Evolutionary conservation across 345 rosid genomes (phyloP).

Genomic region (Eucalyptus urophylla): DNA sequence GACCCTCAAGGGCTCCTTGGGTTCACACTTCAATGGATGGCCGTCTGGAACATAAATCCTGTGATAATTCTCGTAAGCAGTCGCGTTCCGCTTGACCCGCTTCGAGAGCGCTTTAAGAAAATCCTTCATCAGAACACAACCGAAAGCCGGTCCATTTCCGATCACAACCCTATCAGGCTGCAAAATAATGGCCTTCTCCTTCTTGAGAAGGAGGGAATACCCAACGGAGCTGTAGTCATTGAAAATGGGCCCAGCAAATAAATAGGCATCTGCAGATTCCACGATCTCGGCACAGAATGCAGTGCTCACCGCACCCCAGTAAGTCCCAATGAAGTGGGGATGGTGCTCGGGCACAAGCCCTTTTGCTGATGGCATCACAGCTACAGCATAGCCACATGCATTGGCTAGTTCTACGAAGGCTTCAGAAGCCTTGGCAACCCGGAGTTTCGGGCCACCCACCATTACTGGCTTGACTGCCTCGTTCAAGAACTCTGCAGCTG

Average conservation of each 20-base stretch:
- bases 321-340: conserved; percentile 69
- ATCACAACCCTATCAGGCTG: conserved; percentile 62
- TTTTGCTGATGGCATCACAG: conserved; percentile 77
- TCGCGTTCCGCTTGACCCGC: conserved; percentile 29
- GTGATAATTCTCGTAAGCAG: conserved; percentile 57
- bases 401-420: conserved; percentile 56
- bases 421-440: conserved; percentile 37
- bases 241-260: conserved; percentile 76
- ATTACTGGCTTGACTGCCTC: conserved; percentile 69
- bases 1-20: conserved; percentile 57
- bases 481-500: conserved; percentile 62
- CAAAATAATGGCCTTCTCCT: conserved; percentile 67
- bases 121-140: conserved; percentile 72
- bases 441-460: conserved; percentile 67
- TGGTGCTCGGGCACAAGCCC: conserved; percentile 72
- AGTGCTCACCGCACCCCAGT: conserved; percentile 78
- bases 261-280: conserved; percentile 75
- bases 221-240: conserved; percentile 79
- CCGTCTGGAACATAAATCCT: conserved; percentile 70
- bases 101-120: conserved; percentile 50
- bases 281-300: conserved; percentile 74
- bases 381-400: conserved; percentile 46
- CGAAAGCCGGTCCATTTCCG: conserved; percentile 64
- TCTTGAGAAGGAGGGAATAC: conserved; percentile 70
- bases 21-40: conserved; percentile 26